Conservation (phyloP, 805 yeast genomes). For the Wickerhamomyces subpelliculosus region DNA sequence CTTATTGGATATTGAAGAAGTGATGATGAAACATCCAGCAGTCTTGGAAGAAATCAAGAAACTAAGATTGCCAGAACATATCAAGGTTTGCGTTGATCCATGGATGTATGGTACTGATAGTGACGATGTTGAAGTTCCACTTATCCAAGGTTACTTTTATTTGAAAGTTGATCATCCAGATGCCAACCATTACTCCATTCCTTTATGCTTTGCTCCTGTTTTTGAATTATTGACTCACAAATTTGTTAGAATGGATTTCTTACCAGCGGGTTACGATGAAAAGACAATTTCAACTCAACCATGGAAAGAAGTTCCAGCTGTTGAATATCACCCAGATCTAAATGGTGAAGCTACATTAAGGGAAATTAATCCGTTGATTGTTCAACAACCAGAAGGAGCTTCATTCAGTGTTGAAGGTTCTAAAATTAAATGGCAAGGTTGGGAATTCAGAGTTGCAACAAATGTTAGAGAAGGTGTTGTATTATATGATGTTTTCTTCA, state of each 20-base stretch:
- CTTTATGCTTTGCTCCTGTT: constrained; percentile 68
- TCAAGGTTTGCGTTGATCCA: constrained; percentile 56
- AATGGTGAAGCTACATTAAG: constrained; percentile 47
- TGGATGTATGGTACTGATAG: constrained; percentile 86
- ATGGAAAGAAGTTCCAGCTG: constrained; percentile 52
- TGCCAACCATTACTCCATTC: constrained; percentile 70
- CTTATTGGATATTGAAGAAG: constrained; percentile 44
- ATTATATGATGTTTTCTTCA: constrained; percentile 62
- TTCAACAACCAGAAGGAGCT: constrained; percentile 75
- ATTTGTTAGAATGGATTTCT: constrained; percentile 64
- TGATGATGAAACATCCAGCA: constrained; percentile 45
- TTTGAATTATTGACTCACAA: constrained; percentile 54
- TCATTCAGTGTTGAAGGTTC: constrained; percentile 54
- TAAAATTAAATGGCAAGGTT: constrained; percentile 72
- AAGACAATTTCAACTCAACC: constrained; percentile 45
- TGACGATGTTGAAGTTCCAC: constrained; percentile 39
- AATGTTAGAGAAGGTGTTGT: constrained; percentile 78
- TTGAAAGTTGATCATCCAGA: constrained; percentile 61
- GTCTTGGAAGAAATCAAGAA: constrained; percentile 61
- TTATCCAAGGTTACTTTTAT: constrained; percentile 72
- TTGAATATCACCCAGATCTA: constrained; percentile 71
- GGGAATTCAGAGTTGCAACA: constrained; percentile 70
- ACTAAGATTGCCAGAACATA: constrained; percentile 50
- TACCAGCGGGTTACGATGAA: constrained; percentile 68
- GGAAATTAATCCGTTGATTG: constrained; percentile 62